Conservation (phyloP, 176 grass and related monocot species). For the Musa troglodytarum region DNA sequence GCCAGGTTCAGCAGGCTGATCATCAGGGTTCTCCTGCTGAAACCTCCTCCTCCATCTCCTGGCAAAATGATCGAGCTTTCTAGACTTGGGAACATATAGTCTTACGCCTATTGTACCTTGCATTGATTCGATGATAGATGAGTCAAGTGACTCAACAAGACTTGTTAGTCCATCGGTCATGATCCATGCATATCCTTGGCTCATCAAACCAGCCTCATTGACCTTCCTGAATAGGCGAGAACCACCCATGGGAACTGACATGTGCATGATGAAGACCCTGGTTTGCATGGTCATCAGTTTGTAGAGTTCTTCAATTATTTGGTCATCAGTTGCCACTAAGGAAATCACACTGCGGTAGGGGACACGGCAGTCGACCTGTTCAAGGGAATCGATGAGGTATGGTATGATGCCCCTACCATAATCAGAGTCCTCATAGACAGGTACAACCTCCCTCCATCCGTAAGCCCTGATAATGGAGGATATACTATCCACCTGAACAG, state of each 20-base stretch:
- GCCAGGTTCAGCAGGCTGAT: conserved; percentile 24
- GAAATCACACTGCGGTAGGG: conserved; percentile 24
- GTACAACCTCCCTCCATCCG: conserved; percentile 56
- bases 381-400: conserved; percentile 29
- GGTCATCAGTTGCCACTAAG: conserved; percentile 23
- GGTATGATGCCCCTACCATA: conserved; percentile 47
- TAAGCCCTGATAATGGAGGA: conserved; percentile 38
- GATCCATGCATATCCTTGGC: conserved; percentile 46
- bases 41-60: conserved; percentile 44
- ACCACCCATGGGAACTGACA: conserved; percentile 27
- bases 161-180: conserved; percentile 37
- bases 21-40: conserved; percentile 31
- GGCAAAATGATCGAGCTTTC: conserved; percentile 28
- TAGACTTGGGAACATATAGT: conserved; percentile 30
- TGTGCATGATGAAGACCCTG: conserved; percentile 43
- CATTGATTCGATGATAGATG: conserved; percentile 26
- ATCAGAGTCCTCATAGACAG: conserved; percentile 33
- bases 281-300: conserved; percentile 55
- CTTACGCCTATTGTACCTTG: conserved; percentile 39
- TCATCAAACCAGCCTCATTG: conserved; percentile 50
- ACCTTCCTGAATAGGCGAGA: conserved; percentile 35
- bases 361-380: conserved; percentile 23
- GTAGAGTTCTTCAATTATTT: conserved; percentile 38
- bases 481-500: conserved; percentile 39
- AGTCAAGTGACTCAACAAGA: conserved; percentile 28